Evolutionary conservation across 768 basidiomycete species (phyloP), one percentile per base, ranked within the genome.

Genomic region (Dendrothele bispora): DNA sequence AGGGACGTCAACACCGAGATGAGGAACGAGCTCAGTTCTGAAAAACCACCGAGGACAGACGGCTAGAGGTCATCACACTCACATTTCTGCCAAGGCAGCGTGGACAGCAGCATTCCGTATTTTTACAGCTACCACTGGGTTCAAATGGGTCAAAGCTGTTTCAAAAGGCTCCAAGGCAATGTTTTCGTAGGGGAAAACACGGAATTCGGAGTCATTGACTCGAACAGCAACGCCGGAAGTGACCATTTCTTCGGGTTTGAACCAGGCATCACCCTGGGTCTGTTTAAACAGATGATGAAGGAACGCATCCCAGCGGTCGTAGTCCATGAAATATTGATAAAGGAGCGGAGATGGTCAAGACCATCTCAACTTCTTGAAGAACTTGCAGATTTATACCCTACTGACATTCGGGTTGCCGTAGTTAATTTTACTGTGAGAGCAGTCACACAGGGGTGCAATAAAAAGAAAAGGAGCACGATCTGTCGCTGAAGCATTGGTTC

Each of bases 131-230:
- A 92, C 89, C 45, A 86, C 82, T 0, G 91, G 88, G 58, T 92
- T 92, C 53, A 94, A 73, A 8, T 70, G 68, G 4, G 79, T 71
- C 17, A 93, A 78, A 1, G 89, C 54, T 54, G 80, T 77, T 67
- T 91, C 90, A 55, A 93, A 92, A 0, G 87, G 86, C 43, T 79
- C 82, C 8, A 92, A 78, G 26, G 69, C 73, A 10, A 73, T 68
- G 54, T 84, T 88, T 59, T 92, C 86, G 59, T 91, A 91, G 1
- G 91, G 91, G 61, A 91, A 93, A 28, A 91, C 84, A 43, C 91
- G 82, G 60, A 86, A 91, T 47, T 75, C 73, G 1, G 74, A 73
- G 8, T 77, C 72, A 22, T 62, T 62, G 2, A 77, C 69, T 5
- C 77, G 60, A 6, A 90, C 67, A 28, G 86, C 87, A 28, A 90